Conservation (phyloP, 805 yeast genomes). For the Candida sonorensis region DNA sequence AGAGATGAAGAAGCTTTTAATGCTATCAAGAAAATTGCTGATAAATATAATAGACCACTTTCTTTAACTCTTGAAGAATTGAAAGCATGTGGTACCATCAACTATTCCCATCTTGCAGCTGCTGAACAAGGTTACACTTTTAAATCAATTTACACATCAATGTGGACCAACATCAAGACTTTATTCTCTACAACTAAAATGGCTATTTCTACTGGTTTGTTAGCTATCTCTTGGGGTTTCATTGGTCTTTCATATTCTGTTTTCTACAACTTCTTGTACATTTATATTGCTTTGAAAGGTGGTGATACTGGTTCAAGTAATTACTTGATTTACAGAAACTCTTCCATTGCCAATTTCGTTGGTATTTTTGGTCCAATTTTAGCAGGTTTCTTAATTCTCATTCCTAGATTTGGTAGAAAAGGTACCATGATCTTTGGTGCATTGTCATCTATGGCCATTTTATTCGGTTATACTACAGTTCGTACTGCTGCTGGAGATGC, state of each 20-base stretch:
- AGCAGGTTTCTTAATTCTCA: constrained; percentile 33
- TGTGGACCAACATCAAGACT: constrained; percentile 33
- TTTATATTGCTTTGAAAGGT: constrained; percentile 44
- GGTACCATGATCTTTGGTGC: constrained; percentile 51
- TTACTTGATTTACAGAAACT: constrained; percentile 39
- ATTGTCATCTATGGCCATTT: constrained; percentile 45
- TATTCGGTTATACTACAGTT: constrained; percentile 60
- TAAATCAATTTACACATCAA: constrained; percentile 22
- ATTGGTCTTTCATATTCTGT: constrained; percentile 55
- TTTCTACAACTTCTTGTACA: constrained; percentile 48
- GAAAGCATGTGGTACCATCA: constrained; percentile 35
- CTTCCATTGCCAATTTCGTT: constrained; percentile 38
- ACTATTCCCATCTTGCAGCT: constrained; percentile 15
- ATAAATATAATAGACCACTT: constrained; percentile 34
- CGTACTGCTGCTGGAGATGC: constrained; percentile 49
- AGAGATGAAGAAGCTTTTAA: constrained; percentile 43
- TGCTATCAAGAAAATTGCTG: constrained; percentile 37
- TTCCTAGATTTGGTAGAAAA: constrained; percentile 42
- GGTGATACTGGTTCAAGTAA: constrained; percentile 35
- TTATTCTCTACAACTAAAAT: constrained; percentile 41
- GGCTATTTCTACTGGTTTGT: constrained; percentile 37
- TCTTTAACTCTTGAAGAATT: constrained; percentile 42
- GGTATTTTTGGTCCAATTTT: constrained; percentile 48
- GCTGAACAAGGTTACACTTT: constrained; percentile 20
- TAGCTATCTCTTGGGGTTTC: constrained; percentile 46